phyloP scores from a whole-genome alignment of 2,329 filamentous ascomycete genomes.

The Chaetomium sp. region DNA sequence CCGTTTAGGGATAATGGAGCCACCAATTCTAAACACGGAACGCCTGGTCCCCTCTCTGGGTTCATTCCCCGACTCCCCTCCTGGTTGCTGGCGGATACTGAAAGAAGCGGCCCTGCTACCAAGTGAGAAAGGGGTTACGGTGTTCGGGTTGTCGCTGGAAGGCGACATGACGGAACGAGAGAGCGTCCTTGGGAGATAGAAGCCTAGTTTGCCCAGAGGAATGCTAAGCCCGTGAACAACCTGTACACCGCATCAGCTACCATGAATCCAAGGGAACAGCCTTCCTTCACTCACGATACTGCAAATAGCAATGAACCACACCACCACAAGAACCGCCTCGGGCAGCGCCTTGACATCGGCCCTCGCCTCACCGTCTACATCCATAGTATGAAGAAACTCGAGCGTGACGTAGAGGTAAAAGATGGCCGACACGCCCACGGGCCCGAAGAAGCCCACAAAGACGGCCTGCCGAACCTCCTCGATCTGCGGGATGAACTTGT shows the following conservation, averaged over 20 bases:
- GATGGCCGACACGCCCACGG: conserved; percentile 87
- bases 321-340: conserved; percentile 69
- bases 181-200: conserved; percentile 65
- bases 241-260: conserved; percentile 41
- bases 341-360: conserved; percentile 66
- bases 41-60: conserved; percentile 27
- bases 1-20: conserved; percentile 41
- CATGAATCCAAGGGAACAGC: background rate
- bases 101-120: conserved; percentile 39
- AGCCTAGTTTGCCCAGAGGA: conserved; percentile 68
- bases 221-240: conserved; percentile 82
- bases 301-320: conserved; percentile 85
- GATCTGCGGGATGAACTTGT: conserved; percentile 78
- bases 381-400: conserved; percentile 68
- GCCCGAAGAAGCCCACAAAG: conserved; percentile 91
- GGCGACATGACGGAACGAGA: conserved; percentile 46
- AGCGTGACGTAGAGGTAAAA: conserved; percentile 76
- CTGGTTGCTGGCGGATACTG: conserved; percentile 30
- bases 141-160: conserved; percentile 30
- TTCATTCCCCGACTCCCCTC: conserved; percentile 21
- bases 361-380: conserved; percentile 61
- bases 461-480: conserved; percentile 71
- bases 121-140: conserved; percentile 36
- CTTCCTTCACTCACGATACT: conserved; percentile 69
- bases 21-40: conserved; percentile 47